These are phyloP conservation scores for Puccinia coronata DNA, from an alignment of 1,284 basidiomycete genomes.

Conservation along the genomic window DNA sequence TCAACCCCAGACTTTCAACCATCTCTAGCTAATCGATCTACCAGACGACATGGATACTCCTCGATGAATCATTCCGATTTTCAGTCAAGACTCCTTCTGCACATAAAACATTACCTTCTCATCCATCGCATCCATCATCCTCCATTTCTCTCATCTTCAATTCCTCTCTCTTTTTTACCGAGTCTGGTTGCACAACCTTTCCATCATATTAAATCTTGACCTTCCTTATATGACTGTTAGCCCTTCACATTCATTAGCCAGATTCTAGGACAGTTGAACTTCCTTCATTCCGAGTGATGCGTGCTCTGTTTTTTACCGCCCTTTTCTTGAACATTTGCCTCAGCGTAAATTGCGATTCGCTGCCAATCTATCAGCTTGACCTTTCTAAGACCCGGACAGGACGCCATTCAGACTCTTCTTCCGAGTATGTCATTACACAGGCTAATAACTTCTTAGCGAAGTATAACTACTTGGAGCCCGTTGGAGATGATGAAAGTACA, in stretches of 20 bases:
- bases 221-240: neutral
- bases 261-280: neutral
- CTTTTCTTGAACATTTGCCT: neutral
- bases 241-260: neutral
- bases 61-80: slow-evolving; percentile 11
- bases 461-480: slow-evolving; percentile 24
- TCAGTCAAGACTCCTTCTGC: neutral
- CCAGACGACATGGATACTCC: slow-evolving; percentile 8
- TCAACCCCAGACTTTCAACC: neutral
- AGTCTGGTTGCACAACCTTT: slow-evolving; percentile 22
- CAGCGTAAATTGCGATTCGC: slow-evolving; percentile 26
- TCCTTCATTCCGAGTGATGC: slow-evolving; percentile 22
- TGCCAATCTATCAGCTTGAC: slow-evolving; percentile 36
- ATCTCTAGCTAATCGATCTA: neutral
- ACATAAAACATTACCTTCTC: neutral
- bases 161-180: neutral
- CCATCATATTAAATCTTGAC: neutral
- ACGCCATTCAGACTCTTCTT: neutral
- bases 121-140: neutral
- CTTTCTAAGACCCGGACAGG: neutral
- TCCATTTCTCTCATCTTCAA: neutral
- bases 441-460: slow-evolving; percentile 23
- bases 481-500: slow-evolving; percentile 14
- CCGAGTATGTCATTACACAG: slow-evolving; percentile 35
- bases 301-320: neutral